Base-by-base conservation (phyloP, 108 stramenopile genomes). In the Skeletonema menzelii region DNA sequence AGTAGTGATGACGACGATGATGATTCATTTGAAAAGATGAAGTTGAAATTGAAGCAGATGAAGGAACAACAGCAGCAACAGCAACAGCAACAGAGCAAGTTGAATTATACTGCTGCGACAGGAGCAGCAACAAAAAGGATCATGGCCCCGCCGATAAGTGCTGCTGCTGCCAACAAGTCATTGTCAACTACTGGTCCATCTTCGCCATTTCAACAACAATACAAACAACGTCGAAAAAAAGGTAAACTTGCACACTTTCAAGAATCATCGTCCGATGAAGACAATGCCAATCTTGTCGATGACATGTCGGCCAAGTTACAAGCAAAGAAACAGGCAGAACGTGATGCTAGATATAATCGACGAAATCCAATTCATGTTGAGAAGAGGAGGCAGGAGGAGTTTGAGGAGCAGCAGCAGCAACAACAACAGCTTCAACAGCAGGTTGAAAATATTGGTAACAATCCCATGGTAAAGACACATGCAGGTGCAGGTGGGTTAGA, bases 401-500 rank as follows among this genome's bases (percentile, higher is more conserved):
- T 15, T 14, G 67, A 72, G 70, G 24, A 47, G 47, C 0, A 15
- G 55, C 0, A 15, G 55, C 65, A 46, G 8, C 55, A 56, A 17
- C 65, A 66, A 17, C 56, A 72, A 26, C 70, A 56, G 1, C 55
- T 19, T 6, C 62, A 44, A 10, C 27, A 30, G 1, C 37, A 27
- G 69, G 13, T 10, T 37, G 8, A 11, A 5, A 15, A 38, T 58
- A 19, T 47, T 44, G 56, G 49, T 3, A 30, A 13, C 11, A n/a
- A 0, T 28, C 19, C 6, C 0, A 7, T 35, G 12, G 30, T n/a
- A 17, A 67, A 2, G 5, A 53, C 65, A 17, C 26, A 35, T 10
- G 28, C 70, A 27, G 61, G 60, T n/a, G 42, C 59, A 12, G 61
- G 61, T 24, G 60, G 61, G 49, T 55, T 72, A 8, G 70, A 72